Base-by-base conservation (phyloP, 2,329 filamentous ascomycete species). In the Aureobasidium lini region DNA sequence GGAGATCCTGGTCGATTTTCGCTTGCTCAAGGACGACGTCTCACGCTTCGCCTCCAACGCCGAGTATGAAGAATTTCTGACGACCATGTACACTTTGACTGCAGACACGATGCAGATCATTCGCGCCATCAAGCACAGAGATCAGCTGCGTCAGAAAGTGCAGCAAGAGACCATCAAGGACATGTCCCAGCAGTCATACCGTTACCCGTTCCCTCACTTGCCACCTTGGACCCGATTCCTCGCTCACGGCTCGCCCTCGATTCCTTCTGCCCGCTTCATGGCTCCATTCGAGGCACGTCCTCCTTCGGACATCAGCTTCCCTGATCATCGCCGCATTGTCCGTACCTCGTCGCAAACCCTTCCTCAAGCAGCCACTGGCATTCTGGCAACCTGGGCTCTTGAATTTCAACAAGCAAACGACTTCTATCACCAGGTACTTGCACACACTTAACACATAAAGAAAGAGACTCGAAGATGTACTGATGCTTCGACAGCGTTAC, bases 191-290 rank as follows among this genome's bases (percentile, higher is more conserved):
- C 28, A 43, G 18, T 29, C 50, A 6, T 18, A 54, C 18, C 50
- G 9, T 9, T 23, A n/a, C 23, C 29, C 23, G 13, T 5, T 16
- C n/a, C 15, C 39, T 6, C n/a, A 11, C 15, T n/a, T 42, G 28
- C 23, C 37, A n/a, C 50, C 50, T 2, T 54, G 50, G 50, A 54
- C 23, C 11, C 37, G 43, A n/a, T 54, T 54, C 16, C 50, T 54
- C 31, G 39, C 50, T 9, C 28, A 37, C 6, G 50, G 50, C 16
- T 37, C 50, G 23, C 50, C 50, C 15, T 42, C 23, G 32, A 43
- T n/a, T 36, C 37, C 23, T 3, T 23, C 23, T 29, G 50, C 50
- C 50, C 37, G 23, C 10, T 54, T 54, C 31, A 23, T 54, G 23
- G 4, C 50, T 31, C 50, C 50, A 2, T 54, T 42, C 39, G 37